Percentiles rank a stretch among this genome's conserved stretches.
These are phyloP conservation scores for Musa beccarii DNA, from an alignment of 176 grass and related monocot species.

Conservation along the genomic window DNA sequence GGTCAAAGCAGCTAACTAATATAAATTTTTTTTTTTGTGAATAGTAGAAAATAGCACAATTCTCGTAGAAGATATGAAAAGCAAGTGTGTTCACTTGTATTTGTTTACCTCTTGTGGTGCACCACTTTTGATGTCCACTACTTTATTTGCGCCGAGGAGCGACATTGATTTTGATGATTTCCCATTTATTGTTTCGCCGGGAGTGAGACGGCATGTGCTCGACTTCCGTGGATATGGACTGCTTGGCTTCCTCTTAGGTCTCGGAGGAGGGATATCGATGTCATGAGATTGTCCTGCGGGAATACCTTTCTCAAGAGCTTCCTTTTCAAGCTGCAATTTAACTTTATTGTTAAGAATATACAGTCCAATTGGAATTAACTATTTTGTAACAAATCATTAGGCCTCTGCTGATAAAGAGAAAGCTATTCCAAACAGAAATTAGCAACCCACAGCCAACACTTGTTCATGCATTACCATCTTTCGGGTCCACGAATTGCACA, in stretches of 20 bases:
- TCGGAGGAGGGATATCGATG: slow-evolving; percentile 89
- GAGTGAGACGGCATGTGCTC: slow-evolving; percentile 26
- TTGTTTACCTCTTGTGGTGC: slow-evolving; percentile 46
- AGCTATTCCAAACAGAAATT: background rate
- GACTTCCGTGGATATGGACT: slow-evolving; percentile 77
- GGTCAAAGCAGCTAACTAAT: slow-evolving; percentile 26
- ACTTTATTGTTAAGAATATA: slow-evolving; percentile 29
- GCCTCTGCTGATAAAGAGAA: background rate
- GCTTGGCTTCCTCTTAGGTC: slow-evolving; percentile 93
- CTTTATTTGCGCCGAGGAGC: slow-evolving; percentile 24
- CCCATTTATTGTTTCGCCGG: slow-evolving; percentile 29
- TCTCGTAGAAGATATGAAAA: background rate
- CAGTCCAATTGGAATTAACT: slow-evolving; percentile 17
- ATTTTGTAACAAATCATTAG: slow-evolving; percentile 4
- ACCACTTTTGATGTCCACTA: slow-evolving; percentile 25
- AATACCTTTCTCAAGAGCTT: slow-evolving; percentile 66
- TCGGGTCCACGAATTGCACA: background rate
- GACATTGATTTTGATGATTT: slow-evolving; percentile 43
- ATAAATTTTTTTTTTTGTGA: slow-evolving; percentile 10
- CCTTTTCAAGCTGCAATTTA: slow-evolving; percentile 89
- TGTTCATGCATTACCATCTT: background rate
- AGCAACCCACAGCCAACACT: background rate
- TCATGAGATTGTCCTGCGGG: slow-evolving; percentile 66
- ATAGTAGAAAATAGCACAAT: slow-evolving; percentile 11
- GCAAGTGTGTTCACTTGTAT: background rate